A percentile compares a stretch with the other conserved stretches of the same genome.
phyloP scores from a whole-genome alignment of 2,329 filamentous ascomycete species.

The Cordyceps cicadae region DNA sequence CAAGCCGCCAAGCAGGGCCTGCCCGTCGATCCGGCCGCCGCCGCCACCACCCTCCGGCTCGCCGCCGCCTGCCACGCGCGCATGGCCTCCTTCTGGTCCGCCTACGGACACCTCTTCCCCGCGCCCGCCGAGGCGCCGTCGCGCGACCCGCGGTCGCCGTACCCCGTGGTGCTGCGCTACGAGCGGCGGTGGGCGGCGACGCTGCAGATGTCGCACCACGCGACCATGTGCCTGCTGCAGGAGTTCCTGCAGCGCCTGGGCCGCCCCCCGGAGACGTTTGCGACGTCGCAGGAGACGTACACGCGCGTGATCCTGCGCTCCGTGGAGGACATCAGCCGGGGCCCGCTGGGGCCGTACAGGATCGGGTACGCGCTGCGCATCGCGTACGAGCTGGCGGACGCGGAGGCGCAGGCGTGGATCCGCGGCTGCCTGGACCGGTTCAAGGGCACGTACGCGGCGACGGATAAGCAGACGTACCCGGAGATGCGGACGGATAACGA shows the following conservation, averaged over 20 bases:
- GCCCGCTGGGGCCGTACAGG: conserved; percentile 31
- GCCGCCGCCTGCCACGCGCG: conserved; percentile 22
- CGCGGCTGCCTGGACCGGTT: conserved; percentile 4
- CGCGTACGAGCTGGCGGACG: conserved; percentile 21
- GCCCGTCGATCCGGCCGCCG: conserved; percentile 21
- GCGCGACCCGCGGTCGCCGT: conserved; percentile 24
- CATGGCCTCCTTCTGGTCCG: conserved; percentile 26
- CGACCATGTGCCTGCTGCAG: conserved; percentile 32
- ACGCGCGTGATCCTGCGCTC: conserved; percentile 28
- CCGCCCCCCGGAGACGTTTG: conserved; percentile 18
- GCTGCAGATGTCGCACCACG: conserved; percentile 30
- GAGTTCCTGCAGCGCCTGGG: conserved; percentile 28
- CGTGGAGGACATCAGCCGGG: conserved; percentile 29
- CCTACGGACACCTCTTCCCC: conserved; percentile 18
- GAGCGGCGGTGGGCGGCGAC: conserved; percentile 24
- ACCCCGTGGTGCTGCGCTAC: conserved; percentile 25
- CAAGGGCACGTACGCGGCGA: conserved; percentile 10
- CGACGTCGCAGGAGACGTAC: conserved; percentile 20
- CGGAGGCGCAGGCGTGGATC: conserved; percentile 7
- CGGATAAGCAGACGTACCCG: conserved; percentile 8
- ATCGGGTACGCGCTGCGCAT: conserved; percentile 31
- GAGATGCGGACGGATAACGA: conserved; percentile 2
- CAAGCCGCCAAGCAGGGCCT: conserved; percentile 21
- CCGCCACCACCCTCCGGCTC: conserved; percentile 22
- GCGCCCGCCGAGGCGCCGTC: conserved; percentile 22